Evolutionary conservation across 2,329 filamentous ascomycete genomes (phyloP), one percentile per base, ranked within the genome.

Genomic region (Coniochaeta hoffmannii): DNA sequence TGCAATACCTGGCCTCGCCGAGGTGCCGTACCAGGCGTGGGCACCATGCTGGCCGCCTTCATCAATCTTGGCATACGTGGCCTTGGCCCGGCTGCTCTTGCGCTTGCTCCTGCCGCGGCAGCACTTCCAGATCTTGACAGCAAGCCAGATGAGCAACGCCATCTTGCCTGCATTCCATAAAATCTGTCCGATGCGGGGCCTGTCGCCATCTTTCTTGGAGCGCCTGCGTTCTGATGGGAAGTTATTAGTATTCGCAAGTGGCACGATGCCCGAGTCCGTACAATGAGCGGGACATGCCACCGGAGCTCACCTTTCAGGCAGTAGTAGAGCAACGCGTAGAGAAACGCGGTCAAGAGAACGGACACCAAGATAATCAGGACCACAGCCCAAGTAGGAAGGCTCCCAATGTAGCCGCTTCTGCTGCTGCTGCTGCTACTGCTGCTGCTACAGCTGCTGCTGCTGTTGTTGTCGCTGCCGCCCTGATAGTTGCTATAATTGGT

Each of bases 51-150:
- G 41, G 41, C 19, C 41, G 50, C 35, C 53, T 15, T 54, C 54
- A 6, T 53, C 56, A n/a, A 58, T 53, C 54, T 56, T 56, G 51
- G 41, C 31, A 52, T 58, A 58, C 5, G 46, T 53, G 44, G 26
- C 56, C 19, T 38, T 53, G 19, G n/a, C 32, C 7, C 31, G 31
- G 19, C 17, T 38, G 17, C 38, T 17, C 31, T 38, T 38, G n/a
- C 15, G 30, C 26, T 35, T 31, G 36, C 38, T 15, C 11, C 53
- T 38, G 6, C 36, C 19, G 38, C 32, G 28, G 46, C 19, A 50
- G 53, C 30, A 53, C 54, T 59, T 53, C 28, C 12, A 56, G 17
- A 57, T 30, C 28, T 32, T 17, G 26, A 51, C 53, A 50, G 35
- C 30, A 12, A 56, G 35, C 44, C 50, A 56, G 22, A 59, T 19